phyloP scores from a whole-genome alignment of 495 filamentous ascomycete species.

The Aspergillus wentii region DNA sequence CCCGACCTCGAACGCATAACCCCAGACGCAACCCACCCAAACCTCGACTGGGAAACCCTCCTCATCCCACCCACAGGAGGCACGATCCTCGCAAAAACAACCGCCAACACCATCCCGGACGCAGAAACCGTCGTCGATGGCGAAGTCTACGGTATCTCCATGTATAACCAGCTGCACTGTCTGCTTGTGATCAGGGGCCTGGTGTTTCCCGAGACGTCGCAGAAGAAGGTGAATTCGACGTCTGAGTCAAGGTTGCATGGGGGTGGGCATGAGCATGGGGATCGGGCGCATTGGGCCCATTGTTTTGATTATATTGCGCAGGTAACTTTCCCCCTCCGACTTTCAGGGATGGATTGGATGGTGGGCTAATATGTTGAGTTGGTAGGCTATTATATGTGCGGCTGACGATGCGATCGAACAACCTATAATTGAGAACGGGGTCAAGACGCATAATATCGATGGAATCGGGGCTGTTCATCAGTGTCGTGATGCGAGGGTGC shows the following conservation, averaged over 20 bases:
- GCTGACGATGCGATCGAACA: slow-evolving; percentile 23
- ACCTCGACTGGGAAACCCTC: slow-evolving; percentile 6
- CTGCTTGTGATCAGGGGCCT: slow-evolving; percentile 17
- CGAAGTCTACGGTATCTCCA: slow-evolving; percentile 25
- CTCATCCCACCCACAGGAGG: slow-evolving; percentile 6
- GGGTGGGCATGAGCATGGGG: slow-evolving; percentile 1
- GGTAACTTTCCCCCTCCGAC: slow-evolving; percentile 4
- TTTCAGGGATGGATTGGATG: no score
- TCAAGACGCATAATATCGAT: slow-evolving; percentile 20
- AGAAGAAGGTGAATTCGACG: slow-evolving; percentile 3
- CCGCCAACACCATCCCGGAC: no score
- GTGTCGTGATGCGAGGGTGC: slow-evolving; percentile 10
- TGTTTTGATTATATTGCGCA: slow-evolving; percentile 19
- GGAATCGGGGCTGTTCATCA: slow-evolving; percentile 13
- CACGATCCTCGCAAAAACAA: background rate
- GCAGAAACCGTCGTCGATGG: no score
- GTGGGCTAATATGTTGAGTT: no score
- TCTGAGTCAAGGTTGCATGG: background rate
- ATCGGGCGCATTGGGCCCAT: slow-evolving; percentile 14
- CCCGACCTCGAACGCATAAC: slow-evolving; percentile 3
- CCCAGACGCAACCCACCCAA: background rate
- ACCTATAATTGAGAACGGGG: no score
- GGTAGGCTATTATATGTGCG: slow-evolving; percentile 12
- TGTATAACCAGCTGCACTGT: slow-evolving; percentile 51
- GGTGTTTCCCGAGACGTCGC: slow-evolving; percentile 6